Evolutionary conservation across 2,329 filamentous ascomycete species (phyloP), one percentile per base, ranked within the genome.

Genomic region (Fulvia fulva): DNA sequence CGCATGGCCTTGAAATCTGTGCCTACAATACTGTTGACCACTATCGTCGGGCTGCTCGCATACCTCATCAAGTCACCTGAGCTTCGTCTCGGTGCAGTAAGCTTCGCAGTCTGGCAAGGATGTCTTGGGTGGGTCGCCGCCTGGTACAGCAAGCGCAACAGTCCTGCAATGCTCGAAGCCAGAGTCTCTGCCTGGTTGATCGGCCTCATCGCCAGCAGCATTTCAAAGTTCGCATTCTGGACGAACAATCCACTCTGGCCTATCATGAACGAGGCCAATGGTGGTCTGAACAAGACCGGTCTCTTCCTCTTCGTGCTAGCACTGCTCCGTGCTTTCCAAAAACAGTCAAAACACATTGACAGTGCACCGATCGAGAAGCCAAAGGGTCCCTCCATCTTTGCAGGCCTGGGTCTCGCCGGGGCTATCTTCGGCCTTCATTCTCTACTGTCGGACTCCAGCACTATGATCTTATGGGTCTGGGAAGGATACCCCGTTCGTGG

Each of bases 391-490:
- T 81, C 86, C 0, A 65, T 87, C 6, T 79, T 96, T 45, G 85
- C 91, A 28, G 89, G 87, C 9, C 75, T 94, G 51, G 91, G 94
- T 59, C 75, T 97, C 56, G 91, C 85, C 23, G 93, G 91, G 28
- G 75, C 97, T 7, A 82, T 97, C 70, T 99, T 99, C 69, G 90
- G 84, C 5, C 81, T 97, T 70, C 94, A 97, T 72, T 97, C 92
- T 1, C 80, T 99, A 9, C 82, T 99, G 11, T 97, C 94, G 0
- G 94, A 99, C 72, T 96, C 92, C 0, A 97, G 94, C 78, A 99
- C 94, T 55, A 97, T 99, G 91, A 97, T 97, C 58, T 82, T 92
- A 16, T 99, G 94, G 94, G 91, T 91, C 2, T 99, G 94, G 94
- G 91, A 97, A 67, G 94, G 94, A 6, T 99, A 89, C 68, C 94